Evolutionary conservation across 1,139 yeast genomes (phyloP).

Genomic region (Magnusiomyces fungicola): DNA sequence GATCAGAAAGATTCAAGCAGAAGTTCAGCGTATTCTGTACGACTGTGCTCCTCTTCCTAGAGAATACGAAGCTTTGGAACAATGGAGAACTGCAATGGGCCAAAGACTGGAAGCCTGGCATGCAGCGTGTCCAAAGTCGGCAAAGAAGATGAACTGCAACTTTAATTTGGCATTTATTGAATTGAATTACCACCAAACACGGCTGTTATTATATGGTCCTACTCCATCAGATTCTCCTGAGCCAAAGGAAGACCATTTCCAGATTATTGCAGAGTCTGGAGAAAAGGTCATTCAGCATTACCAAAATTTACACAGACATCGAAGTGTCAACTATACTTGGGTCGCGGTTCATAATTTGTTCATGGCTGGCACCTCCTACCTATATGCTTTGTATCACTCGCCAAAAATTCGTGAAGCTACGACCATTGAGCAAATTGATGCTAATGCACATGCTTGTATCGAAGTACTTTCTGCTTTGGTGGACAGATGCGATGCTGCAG

Average conservation of each 20-base stretch:
- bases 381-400: slow-evolving; percentile 68
- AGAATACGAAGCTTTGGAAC: slow-evolving; percentile 43
- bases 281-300: slow-evolving; percentile 60
- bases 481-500: slow-evolving; percentile 75
- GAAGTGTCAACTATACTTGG: slow-evolving; percentile 80
- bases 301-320: slow-evolving; percentile 46
- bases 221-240: slow-evolving; percentile 53
- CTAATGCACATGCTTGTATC: slow-evolving; percentile 50
- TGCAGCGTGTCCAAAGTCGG: slow-evolving; percentile 47
- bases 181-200: slow-evolving; percentile 70
- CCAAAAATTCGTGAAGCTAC: slow-evolving; percentile 44
- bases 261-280: slow-evolving; percentile 56
- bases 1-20: slow-evolving; percentile 68
- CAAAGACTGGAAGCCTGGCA: slow-evolving; percentile 57
- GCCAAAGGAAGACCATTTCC: slow-evolving; percentile 48
- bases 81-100: slow-evolving; percentile 53
- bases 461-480: slow-evolving; percentile 53
- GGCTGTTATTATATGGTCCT: slow-evolving; percentile 65
- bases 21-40: slow-evolving; percentile 63
- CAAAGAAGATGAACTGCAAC: slow-evolving; percentile 61
- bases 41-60: slow-evolving; percentile 68
- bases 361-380: slow-evolving; percentile 81
- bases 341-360: slow-evolving; percentile 84
- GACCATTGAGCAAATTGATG: slow-evolving; percentile 46
- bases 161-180: slow-evolving; percentile 64